Percentiles rank a stretch among this genome's conserved stretches.
Conservation (phyloP, 2,329 filamentous ascomycete species). For the Colletotrichum sp. region DNA sequence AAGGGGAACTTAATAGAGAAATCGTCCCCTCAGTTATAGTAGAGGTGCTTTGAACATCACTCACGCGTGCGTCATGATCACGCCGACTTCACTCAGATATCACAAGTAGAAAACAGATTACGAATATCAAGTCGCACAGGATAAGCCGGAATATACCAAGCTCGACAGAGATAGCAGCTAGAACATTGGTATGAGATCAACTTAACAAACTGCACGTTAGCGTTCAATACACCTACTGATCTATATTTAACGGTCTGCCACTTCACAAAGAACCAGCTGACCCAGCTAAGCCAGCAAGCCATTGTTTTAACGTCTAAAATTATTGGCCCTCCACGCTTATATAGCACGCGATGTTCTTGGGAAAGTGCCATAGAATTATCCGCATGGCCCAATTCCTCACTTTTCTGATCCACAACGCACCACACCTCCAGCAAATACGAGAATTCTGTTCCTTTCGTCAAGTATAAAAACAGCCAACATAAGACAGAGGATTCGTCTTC, state of each 20-base stretch:
- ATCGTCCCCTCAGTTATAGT: too few species aligned
- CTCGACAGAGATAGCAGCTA: background rate
- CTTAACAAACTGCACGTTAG: too few species aligned
- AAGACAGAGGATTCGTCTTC: background rate
- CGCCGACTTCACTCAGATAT: background rate
- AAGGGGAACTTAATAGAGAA: too few species aligned
- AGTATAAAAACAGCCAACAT: background rate
- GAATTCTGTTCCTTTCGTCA: background rate
- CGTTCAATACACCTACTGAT: background rate
- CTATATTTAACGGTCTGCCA: background rate
- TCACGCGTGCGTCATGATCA: background rate
- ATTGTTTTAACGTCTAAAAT: background rate
- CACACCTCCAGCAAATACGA: background rate
- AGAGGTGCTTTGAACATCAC: background rate
- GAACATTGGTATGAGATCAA: too few species aligned
- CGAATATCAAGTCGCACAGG: too few species aligned
- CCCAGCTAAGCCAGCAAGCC: rapidly evolving
- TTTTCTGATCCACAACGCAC: background rate
- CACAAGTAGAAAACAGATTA: background rate
- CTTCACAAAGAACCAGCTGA: background rate
- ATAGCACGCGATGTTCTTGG: rapidly evolving
- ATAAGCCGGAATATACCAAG: rapidly evolving
- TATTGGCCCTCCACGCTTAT: rapidly evolving
- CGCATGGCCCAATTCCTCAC: background rate
- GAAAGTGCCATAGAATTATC: background rate